Evolutionary conservation across 2,329 filamentous ascomycete species (phyloP).

Genomic region (Sporothrix pseudoabietina): DNA sequence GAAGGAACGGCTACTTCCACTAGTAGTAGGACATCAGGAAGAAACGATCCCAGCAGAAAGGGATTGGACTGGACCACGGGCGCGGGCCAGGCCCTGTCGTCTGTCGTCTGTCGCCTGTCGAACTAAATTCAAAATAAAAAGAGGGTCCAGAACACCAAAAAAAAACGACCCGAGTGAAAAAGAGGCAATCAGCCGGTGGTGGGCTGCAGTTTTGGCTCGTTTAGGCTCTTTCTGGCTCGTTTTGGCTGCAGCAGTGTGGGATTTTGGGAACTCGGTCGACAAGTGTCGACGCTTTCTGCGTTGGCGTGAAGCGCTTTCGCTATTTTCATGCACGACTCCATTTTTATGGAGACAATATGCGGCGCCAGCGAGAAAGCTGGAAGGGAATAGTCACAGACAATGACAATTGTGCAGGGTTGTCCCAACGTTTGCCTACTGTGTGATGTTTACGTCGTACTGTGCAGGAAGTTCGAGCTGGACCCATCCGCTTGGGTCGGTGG

Average conservation of each 20-base stretch:
- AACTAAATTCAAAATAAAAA: neutral
- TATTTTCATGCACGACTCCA: neutral
- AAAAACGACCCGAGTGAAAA: neutral
- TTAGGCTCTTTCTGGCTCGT: too few relatives aligned
- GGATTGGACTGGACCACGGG: neutral
- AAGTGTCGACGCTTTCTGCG: neutral
- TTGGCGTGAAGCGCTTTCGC: neutral
- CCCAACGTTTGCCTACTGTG: neutral
- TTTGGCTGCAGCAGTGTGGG: neutral
- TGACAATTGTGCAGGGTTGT: neutral
- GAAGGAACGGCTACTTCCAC: neutral
- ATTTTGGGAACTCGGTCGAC: neutral
- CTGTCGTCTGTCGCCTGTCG: too few relatives aligned
- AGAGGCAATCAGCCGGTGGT: conserved; percentile 4
- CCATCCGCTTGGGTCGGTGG: conserved; percentile 8
- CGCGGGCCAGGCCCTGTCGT: neutral
- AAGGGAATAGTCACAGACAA: neutral
- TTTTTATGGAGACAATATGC: neutral
- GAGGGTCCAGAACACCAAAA: neutral
- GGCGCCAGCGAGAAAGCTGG: neutral
- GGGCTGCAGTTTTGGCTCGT: too few relatives aligned
- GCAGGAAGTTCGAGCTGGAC: neutral
- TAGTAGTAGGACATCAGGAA: too few relatives aligned
- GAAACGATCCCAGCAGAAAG: neutral
- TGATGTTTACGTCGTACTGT: too few relatives aligned